phyloP scores from a whole-genome alignment of 1,284 basidiomycete genomes.

The Amylostereum areolatum region DNA sequence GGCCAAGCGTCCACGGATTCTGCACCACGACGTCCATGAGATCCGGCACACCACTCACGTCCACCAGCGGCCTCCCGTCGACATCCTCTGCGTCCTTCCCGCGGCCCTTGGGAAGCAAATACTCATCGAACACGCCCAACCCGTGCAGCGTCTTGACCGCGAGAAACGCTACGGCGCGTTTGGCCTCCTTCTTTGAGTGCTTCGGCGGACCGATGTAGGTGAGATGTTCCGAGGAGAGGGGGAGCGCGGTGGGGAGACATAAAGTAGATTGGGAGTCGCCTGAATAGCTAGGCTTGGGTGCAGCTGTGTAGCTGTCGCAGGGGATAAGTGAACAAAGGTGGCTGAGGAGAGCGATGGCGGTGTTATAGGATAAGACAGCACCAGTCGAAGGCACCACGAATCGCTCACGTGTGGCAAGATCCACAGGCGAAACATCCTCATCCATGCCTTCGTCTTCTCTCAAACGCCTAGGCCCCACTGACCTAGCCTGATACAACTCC shows the following conservation, averaged over 20 bases:
- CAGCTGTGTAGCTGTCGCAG: constrained; percentile 59
- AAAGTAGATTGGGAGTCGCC: constrained; percentile 54
- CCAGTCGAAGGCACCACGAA: constrained; percentile 66
- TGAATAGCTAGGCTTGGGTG: constrained; percentile 52
- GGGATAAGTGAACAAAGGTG: constrained; percentile 73
- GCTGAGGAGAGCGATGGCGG: constrained; percentile 61
- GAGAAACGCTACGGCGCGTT: constrained; percentile 71
- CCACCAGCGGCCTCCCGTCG: constrained; percentile 37
- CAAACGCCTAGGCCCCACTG: constrained; percentile 3
- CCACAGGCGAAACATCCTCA: constrained; percentile 35
- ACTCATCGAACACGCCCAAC: constrained; percentile 74
- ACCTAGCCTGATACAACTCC: constrained; percentile 53
- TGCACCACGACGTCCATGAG: constrained; percentile 50
- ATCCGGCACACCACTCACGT: constrained; percentile 39
- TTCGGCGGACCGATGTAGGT: constrained; percentile 50
- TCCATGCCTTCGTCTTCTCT: constrained; percentile 41
- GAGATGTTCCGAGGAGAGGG: constrained; percentile 49
- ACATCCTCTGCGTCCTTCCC: constrained; percentile 43
- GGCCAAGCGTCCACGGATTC: constrained; percentile 60
- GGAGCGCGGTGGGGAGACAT: constrained; percentile 62
- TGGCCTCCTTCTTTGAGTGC: constrained; percentile 71
- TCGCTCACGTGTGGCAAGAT: constrained; percentile 60
- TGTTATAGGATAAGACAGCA: constrained; percentile 72
- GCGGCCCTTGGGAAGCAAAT: constrained; percentile 57
- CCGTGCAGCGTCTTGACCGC: constrained; percentile 63